A percentile compares a stretch with the other conserved stretches of the same genome.
Evolutionary conservation across 148 eudicot species (phyloP).

Genomic region (Amaranthus palmeri): DNA sequence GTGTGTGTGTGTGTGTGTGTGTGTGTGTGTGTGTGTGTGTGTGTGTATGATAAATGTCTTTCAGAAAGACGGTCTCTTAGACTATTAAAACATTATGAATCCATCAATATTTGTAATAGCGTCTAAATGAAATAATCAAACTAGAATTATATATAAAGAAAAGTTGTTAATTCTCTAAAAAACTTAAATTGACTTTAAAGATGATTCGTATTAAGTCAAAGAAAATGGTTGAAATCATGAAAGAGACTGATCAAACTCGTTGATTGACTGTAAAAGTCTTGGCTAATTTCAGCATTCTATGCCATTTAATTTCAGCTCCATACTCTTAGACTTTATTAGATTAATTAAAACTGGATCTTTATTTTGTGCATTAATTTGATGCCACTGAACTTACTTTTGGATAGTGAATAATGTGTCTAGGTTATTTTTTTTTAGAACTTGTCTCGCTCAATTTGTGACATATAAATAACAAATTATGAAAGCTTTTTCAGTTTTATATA

Average conservation of each 20-base stretch:
- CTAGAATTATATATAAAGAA: too few species aligned
- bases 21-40: not conserved
- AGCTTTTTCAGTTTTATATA: too few species aligned
- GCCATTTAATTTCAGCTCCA: not conserved
- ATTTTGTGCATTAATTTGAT: not conserved
- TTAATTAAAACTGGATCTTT: not conserved
- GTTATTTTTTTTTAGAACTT: too few species aligned
- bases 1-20: not conserved
- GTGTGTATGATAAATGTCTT: not conserved
- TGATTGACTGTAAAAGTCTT: not conserved
- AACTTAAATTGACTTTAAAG: slow-evolving; percentile 3
- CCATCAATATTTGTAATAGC: too few species aligned
- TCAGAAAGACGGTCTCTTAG: too few species aligned
- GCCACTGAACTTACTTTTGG: too few species aligned
- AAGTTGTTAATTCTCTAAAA: too few species aligned
- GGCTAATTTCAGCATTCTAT: not conserved
- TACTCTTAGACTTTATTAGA: not conserved
- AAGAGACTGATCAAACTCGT: not conserved
- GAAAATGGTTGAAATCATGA: not conserved
- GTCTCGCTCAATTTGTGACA: too few species aligned
- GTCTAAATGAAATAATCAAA: too few species aligned
- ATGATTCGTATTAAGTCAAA: not conserved
- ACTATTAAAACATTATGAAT: too few species aligned
- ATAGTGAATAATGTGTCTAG: too few species aligned
- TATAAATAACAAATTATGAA: too few species aligned